Percentiles rank a stretch among this genome's conserved stretches.
These are phyloP conservation scores for Tetracentron sinense DNA, from an alignment of 164 flowering plant genomes.

Conservation along the genomic window DNA sequence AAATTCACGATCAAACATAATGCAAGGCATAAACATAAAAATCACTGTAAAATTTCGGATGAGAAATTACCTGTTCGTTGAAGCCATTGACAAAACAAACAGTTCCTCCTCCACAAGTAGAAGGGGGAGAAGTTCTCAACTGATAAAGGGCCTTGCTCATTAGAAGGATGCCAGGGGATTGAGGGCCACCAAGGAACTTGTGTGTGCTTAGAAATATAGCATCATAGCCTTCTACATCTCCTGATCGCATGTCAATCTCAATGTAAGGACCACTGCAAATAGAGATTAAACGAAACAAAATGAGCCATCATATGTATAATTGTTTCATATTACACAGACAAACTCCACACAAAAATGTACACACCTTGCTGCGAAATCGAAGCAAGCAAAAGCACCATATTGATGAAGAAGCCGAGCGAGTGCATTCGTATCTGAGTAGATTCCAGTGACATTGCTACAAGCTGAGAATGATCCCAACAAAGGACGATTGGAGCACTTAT, in stretches of 20 bases:
- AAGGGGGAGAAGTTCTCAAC: conserved; percentile 35
- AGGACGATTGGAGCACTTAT: conserved; percentile 36
- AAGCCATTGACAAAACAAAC: conserved; percentile 52
- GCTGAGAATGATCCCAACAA: conserved; percentile 66
- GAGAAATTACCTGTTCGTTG: conserved; percentile 33
- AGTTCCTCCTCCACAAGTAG: conserved; percentile 66
- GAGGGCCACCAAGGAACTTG: conserved; percentile 71
- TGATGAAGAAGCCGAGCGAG: conserved; percentile 48
- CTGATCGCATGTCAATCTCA: conserved; percentile 56
- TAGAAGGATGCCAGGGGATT: conserved; percentile 44
- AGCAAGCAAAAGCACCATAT: conserved; percentile 56
- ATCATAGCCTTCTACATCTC: conserved; percentile 60
- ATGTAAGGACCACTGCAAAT: conserved; percentile 40
- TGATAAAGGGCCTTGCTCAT: conserved; percentile 42
- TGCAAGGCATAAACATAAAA: too few species aligned
- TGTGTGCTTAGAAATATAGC: conserved; percentile 60
- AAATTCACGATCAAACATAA: too few species aligned
- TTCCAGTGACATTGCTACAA: conserved; percentile 70
- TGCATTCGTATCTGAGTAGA: conserved; percentile 38
- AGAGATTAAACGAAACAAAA: background rate
- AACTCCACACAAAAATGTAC: too few species aligned
- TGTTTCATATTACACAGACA: too few species aligned
- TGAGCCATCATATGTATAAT: background rate
- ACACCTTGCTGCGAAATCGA: conserved; percentile 68
- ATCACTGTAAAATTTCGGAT: background rate